Percentiles rank a stretch among this genome's conserved stretches.
Conservation (phyloP, 2,329 filamentous ascomycete species). For the Penicillium polonicum region DNA sequence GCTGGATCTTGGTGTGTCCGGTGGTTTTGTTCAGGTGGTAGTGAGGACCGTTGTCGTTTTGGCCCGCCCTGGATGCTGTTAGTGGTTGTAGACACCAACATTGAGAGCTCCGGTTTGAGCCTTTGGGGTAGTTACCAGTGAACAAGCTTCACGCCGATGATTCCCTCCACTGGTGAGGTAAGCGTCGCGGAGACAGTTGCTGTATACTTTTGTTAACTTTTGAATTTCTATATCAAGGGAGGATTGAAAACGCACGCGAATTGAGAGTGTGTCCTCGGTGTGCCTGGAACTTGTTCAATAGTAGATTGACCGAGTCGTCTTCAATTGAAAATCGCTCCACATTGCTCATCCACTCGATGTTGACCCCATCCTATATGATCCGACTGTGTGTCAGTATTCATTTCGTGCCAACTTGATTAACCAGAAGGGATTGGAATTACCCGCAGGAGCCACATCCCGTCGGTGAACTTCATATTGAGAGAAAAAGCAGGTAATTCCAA, state of each 20-base stretch:
- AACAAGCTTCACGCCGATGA: constrained; percentile 41
- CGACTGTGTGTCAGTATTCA: background rate
- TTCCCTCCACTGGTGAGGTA: constrained; percentile 39
- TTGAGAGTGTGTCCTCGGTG: constrained; percentile 44
- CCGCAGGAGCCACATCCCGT: constrained; percentile 42
- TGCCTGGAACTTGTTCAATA: constrained; percentile 40
- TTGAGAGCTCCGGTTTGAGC: background rate
- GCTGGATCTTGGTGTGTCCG: constrained; percentile 31
- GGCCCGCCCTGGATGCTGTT: constrained; percentile 31
- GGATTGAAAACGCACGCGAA: constrained; percentile 27
- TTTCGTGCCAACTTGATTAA: background rate
- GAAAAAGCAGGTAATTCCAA: background rate
- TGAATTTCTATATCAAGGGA: background rate
- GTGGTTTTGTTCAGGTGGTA: constrained; percentile 32
- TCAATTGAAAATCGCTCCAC: constrained; percentile 36
- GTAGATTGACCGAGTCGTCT: constrained; percentile 34
- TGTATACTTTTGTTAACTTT: constrained; percentile 6
- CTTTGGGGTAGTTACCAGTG: constrained; percentile 32
- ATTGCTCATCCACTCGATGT: constrained; percentile 45
- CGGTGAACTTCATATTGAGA: constrained; percentile 43
- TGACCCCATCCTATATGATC: constrained; percentile 33
- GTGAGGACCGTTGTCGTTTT: constrained; percentile 38
- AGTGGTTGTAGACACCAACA: background rate
- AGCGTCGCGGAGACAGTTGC: constrained; percentile 37
- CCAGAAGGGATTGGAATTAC: constrained; percentile 17